These are phyloP conservation scores for Mortierella sp. DNA, from an alignment of 371 early-diverging fungal genomes.

Conservation along the genomic window DNA sequence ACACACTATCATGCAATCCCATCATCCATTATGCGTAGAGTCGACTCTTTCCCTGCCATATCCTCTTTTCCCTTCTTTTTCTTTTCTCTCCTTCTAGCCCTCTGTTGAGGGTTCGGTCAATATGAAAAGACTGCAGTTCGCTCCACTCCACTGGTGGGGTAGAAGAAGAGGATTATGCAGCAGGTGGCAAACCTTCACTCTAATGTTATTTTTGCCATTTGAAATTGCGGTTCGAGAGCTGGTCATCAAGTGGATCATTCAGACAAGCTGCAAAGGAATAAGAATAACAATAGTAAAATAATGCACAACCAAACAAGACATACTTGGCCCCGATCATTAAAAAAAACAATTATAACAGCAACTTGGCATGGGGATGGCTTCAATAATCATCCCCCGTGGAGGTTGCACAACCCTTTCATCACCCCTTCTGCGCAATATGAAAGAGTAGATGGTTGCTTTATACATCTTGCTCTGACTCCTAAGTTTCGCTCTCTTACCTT, in stretches of 20 bases:
- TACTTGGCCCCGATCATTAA: neutral
- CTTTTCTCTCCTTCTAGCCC: neutral
- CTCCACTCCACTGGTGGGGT: neutral
- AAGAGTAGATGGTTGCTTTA: neutral
- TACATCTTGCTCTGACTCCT: neutral
- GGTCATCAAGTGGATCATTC: neutral
- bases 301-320: neutral
- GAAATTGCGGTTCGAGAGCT: neutral
- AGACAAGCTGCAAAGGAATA: neutral
- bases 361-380: neutral
- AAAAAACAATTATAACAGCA: neutral
- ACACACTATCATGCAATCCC: neutral
- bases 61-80: neutral
- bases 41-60: neutral
- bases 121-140: neutral
- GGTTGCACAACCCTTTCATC: neutral
- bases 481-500: neutral
- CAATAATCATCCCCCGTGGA: neutral
- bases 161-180: neutral
- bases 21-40: neutral
- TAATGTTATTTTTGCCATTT: neutral
- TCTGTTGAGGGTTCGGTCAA: neutral
- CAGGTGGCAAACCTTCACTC: neutral
- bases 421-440: neutral
- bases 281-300: neutral